Percentiles rank a stretch among this genome's conserved stretches.
phyloP scores from a whole-genome alignment of 257 asterid genomes.

The Thymus mandschuricus region DNA sequence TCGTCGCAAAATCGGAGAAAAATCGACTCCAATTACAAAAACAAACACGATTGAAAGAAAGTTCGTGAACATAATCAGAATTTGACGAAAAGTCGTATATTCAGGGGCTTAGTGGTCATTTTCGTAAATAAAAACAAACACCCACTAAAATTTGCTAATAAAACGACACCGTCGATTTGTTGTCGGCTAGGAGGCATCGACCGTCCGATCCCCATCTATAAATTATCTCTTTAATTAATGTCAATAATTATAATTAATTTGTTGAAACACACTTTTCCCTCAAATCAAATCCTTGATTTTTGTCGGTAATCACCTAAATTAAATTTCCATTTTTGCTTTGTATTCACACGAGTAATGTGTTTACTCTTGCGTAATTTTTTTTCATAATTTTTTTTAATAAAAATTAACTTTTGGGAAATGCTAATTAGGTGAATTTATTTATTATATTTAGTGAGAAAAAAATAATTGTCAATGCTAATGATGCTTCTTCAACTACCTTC shows the following conservation, averaged over 20 bases:
- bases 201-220: constrained; percentile 36
- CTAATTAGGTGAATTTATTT: background rate
- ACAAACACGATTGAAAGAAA: no score
- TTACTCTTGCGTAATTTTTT: no score
- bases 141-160: background rate
- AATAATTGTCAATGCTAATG: constrained; percentile 6
- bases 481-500: constrained; percentile 24
- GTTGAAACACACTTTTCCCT: constrained; percentile 33
- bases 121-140: no score
- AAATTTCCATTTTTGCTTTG: background rate
- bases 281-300: constrained; percentile 29
- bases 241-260: constrained; percentile 31
- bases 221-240: constrained; percentile 18
- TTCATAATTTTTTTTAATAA: no score
- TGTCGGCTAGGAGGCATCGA: constrained; percentile 44
- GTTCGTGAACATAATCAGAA: no score
- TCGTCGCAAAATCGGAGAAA: no score
- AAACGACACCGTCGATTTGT: constrained; percentile 14
- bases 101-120: no score
- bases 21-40: no score
- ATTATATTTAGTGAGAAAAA: background rate
- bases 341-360: background rate
- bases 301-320: constrained; percentile 29
- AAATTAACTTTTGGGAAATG: no score
- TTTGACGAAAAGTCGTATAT: no score